A percentile compares a stretch with the other conserved stretches of the same genome.
phyloP scores from a whole-genome alignment of 1,284 basidiomycete species.

The Ceratobasidium sp. region DNA sequence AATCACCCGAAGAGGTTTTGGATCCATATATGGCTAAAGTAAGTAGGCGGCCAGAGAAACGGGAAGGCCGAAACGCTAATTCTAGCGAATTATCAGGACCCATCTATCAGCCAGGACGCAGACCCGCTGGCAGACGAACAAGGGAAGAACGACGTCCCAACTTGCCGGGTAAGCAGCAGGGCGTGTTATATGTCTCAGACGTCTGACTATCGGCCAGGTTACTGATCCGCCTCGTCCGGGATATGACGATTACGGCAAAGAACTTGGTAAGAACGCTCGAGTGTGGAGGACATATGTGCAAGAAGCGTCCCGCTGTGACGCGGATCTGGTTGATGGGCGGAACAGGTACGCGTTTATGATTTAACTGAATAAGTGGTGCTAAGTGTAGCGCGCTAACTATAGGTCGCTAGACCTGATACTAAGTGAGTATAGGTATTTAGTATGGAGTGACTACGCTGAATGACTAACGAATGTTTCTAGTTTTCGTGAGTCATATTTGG shows the following conservation, averaged over 20 bases:
- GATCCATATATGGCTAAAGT: neutral
- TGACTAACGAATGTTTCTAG: no score
- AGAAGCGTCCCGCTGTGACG: neutral
- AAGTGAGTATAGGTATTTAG: neutral
- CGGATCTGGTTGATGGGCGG: slow-evolving; percentile 17
- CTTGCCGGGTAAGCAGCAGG: no score
- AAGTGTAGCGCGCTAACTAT: neutral
- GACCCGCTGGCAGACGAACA: no score
- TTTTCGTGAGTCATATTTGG: no score
- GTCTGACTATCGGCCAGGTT: neutral
- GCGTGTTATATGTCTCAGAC: no score
- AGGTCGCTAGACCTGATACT: slow-evolving; percentile 6
- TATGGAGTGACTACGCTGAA: no score
- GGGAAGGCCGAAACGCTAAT: no score
- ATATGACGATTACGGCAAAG: slow-evolving; percentile 6
- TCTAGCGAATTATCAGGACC: no score
- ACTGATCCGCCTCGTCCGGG: neutral
- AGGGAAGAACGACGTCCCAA: no score
- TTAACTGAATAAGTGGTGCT: slow-evolving; percentile 63
- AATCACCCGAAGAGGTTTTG: neutral
- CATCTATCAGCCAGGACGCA: no score
- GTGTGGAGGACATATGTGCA: slow-evolving; percentile 28
- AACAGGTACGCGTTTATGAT: slow-evolving; percentile 1
- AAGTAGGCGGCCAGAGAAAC: no score
- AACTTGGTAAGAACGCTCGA: slow-evolving; percentile 3